Base-by-base conservation (phyloP, 2,329 filamentous ascomycete species). In the Simplicillium aogashimaense region DNA sequence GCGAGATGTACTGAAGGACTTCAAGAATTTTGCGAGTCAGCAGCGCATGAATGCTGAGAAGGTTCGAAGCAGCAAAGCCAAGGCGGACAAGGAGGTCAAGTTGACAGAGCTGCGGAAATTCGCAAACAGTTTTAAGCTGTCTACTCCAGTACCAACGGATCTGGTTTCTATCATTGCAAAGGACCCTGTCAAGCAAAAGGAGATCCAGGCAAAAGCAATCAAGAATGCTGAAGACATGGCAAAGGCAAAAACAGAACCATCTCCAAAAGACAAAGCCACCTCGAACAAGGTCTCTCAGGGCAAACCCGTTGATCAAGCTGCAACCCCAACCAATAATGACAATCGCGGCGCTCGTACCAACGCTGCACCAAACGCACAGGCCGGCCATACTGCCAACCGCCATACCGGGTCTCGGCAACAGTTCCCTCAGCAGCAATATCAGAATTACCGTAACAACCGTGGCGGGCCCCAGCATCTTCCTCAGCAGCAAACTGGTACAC, bases 61-160 rank as follows among this genome's bases (percentile, higher is more conserved):
- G 52, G 66, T 60, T 31, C 68, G 78, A 35, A 66, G 59, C 45
- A 73, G 62, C 50, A 81, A 80, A 57, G 70, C 71, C 9, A 78
- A 73, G 55, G 73, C 72, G 43, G 92, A 97, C 58, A 94, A 94
- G 58, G 87, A 89, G 49, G 80, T 92, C 48, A 95, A 94, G 61
- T 63, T 98, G 45, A 94, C 86, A 44, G 92, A 98, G 63, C 66
- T 98, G 43, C 94, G 92, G 70, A 95, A 90, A 55, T 98, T 98
- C 60, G 87, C 92, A 1, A 77, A 81, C 50, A 92, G 77, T 56
- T 98, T 98, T 71, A 97, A 97, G 65, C 75, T 98, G 14, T 83
- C 85, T 37, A 95, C 90, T 3, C 88, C 89, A 6, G 88, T 98
- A 10, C 92, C 92, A 2, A 81, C 77, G 38, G 92, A 98, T 60